Evolutionary conservation across 768 basidiomycete species (phyloP), one percentile per base, ranked within the genome.

Genomic region (Mrakia frigida): DNA sequence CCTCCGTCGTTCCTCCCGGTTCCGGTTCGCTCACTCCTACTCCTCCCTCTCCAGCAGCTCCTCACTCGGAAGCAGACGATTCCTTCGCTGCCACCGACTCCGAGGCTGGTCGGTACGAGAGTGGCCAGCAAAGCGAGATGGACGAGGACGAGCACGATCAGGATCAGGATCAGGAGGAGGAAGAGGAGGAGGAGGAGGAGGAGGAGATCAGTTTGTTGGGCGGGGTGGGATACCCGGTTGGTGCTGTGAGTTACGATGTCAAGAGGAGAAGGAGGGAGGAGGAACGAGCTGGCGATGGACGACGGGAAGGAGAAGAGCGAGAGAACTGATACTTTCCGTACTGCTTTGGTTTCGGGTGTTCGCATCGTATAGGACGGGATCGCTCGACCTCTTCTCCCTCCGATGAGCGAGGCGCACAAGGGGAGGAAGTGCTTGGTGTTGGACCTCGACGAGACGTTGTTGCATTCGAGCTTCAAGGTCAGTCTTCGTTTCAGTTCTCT

Each of bases 401-500:
- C 92, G 35, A 86, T 98, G 78, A 85, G 88, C 5, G 88, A 90
- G 16, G 89, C 91, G 25, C 92, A 96, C 80, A 87, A 85, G 43
- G 96, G 96, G 41, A 86, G 94, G 75, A 99, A 99, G 85, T 98
- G 97, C 81, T 87, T 98, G 16, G 94, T 98, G 60, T 88, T 99
- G 35, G 97, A 99, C 85, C 87, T 99, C 56, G 96, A 99, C 80
- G 96, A 99, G 84, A 99, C 97, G 3, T 86, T 99, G 28, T 90
- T 98, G 31, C 96, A 98, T 84, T 94, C 92, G 82, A 95, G 93
- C 83, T 98, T 99, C 89, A 99, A 98, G 89, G 96, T 96, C 78
- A 56, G 85, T 79, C 28, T n/a, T 59, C 10, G 35, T 56, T 46
- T 68, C 13, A 16, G 46, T 28, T 61, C 41, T 25, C 43, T 50